Percentiles rank a stretch among this genome's conserved stretches.
Evolutionary conservation across 2,329 filamentous ascomycete species (phyloP).

Genomic region (Pestalotiopsis fici): DNA sequence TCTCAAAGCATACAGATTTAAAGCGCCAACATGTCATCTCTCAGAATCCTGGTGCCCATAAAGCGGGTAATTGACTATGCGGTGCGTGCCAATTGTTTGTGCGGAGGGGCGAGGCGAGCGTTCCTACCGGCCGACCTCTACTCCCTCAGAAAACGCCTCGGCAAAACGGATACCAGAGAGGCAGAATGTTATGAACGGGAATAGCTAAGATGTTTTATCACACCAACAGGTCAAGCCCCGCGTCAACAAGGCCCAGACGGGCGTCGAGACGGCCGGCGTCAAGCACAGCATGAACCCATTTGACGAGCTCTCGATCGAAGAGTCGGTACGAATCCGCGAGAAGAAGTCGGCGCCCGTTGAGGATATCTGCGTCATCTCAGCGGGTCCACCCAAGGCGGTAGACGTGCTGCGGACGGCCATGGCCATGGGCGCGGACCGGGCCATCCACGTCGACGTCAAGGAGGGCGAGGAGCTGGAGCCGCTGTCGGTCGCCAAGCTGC

Average conservation of each 20-base stretch:
- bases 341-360: constrained; percentile 77
- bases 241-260: constrained; percentile 75
- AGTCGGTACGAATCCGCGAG: constrained; percentile 92
- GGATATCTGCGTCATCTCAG: constrained; percentile 88
- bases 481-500: constrained; percentile 86
- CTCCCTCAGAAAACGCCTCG: constrained; percentile 1
- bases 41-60: constrained; percentile 77
- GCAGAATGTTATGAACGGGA: neutral
- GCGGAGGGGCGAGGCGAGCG: neutral
- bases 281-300: constrained; percentile 99
- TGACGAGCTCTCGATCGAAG: constrained; percentile 96
- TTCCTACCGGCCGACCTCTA: neutral
- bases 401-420: constrained; percentile 94
- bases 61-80: constrained; percentile 89
- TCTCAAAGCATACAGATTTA: neutral
- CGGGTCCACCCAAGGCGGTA: constrained; percentile 82
- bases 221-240: constrained; percentile 63
- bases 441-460: constrained; percentile 80
- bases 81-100: constrained; percentile 47
- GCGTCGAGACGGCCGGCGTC: constrained; percentile 87
- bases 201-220: neutral
- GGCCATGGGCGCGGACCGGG: constrained; percentile 97
- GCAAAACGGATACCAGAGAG: neutral
- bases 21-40: constrained; percentile 54
- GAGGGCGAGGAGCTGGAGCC: constrained; percentile 83